A percentile compares a stretch with the other conserved stretches of the same genome.
phyloP scores from a whole-genome alignment of 495 filamentous ascomycete species.

The Tuber microsphaerosporum region DNA sequence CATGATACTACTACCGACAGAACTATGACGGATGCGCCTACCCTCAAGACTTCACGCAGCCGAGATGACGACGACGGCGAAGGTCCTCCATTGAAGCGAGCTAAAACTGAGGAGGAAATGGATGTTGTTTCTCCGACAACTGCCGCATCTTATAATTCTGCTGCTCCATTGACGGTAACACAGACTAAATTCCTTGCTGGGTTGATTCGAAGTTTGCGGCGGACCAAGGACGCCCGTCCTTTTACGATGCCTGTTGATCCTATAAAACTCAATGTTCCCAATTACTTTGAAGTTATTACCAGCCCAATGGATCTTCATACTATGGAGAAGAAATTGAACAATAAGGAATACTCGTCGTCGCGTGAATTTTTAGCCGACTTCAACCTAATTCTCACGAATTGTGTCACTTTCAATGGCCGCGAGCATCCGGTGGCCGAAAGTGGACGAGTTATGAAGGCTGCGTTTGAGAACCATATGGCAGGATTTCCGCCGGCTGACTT shows the following conservation, averaged over 20 bases:
- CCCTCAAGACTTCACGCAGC: conserved; percentile 30
- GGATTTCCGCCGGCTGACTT: conserved; percentile 47
- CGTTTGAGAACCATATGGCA: conserved; percentile 56
- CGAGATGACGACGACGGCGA: conserved; percentile 62
- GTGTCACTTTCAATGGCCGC: conserved; percentile 70
- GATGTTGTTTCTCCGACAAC: conserved; percentile 26
- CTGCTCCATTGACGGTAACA: conserved; percentile 45
- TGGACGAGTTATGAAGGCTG: conserved; percentile 56
- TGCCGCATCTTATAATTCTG: conserved; percentile 24
- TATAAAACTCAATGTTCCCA: conserved; percentile 59
- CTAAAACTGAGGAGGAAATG: conserved; percentile 54
- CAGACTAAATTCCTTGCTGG: conserved; percentile 47
- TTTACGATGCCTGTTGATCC: conserved; percentile 72
- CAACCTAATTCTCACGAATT: conserved; percentile 66
- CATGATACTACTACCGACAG: conserved; percentile 17
- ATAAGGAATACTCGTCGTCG: conserved; percentile 53
- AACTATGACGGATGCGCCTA: conserved; percentile 34
- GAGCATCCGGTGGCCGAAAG: conserved; percentile 61
- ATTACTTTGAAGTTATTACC: conserved; percentile 63
- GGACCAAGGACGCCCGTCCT: conserved; percentile 63
- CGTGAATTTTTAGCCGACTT: conserved; percentile 66
- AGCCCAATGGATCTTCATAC: conserved; percentile 74
- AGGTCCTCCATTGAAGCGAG: conserved; percentile 70
- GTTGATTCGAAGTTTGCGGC: conserved; percentile 65
- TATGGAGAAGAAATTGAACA: conserved; percentile 66